Evolutionary conservation across 1,284 basidiomycete genomes (phyloP).

Genomic region (Sanghuangporus weigelae): DNA sequence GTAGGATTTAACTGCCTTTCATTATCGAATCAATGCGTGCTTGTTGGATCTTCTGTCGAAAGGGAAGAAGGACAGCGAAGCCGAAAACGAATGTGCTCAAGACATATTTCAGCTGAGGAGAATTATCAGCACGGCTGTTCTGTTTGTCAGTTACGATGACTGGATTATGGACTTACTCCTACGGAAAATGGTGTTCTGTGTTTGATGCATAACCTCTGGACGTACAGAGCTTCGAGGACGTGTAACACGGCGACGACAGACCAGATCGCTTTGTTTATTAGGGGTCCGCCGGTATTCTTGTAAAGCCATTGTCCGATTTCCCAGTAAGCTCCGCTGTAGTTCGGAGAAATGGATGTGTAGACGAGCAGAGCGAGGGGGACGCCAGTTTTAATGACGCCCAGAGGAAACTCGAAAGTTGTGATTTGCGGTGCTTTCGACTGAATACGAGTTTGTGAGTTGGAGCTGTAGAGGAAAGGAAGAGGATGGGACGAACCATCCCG

Average conservation of each 20-base stretch:
- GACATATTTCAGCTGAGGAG: constrained; percentile 45
- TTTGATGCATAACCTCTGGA: constrained; percentile 44
- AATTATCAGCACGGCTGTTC: constrained; percentile 4
- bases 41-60: constrained; percentile 53
- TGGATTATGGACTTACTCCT: constrained; percentile 41
- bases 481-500: constrained; percentile 58
- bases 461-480: background rate
- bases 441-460: background rate
- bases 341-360: constrained; percentile 38
- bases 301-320: constrained; percentile 7
- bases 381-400: constrained; percentile 19
- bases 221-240: constrained; percentile 48
- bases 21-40: constrained; percentile 71
- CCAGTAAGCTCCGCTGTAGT: constrained; percentile 21
- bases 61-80: constrained; percentile 44
- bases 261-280: constrained; percentile 29
- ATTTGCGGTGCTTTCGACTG: constrained; percentile 63
- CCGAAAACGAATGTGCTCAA: constrained; percentile 46
- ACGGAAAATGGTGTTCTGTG: constrained; percentile 48
- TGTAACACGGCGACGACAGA: constrained; percentile 34
- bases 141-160: background rate
- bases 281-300: constrained; percentile 16
- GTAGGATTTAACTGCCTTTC: constrained; percentile 36
- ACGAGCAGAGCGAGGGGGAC: constrained; percentile 29
- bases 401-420: constrained; percentile 46